These are phyloP conservation scores for Linnemannia hyalina DNA, from an alignment of 192 early-diverging fungal species.

Conservation along the genomic window DNA sequence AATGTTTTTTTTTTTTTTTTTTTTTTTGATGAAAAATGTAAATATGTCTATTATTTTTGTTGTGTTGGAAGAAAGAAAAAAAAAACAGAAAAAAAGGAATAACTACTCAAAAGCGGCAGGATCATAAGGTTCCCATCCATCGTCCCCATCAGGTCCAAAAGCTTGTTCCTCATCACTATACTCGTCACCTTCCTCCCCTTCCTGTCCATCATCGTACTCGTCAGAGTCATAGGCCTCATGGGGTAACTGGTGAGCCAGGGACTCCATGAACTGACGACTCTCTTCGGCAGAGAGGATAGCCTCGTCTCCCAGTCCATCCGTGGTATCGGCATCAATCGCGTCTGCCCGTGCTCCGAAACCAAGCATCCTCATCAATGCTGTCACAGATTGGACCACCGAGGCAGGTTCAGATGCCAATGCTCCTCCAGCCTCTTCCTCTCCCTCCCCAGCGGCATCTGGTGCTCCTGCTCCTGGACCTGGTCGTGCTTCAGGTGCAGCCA, in stretches of 20 bases:
- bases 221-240: constrained; percentile 11
- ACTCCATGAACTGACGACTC: constrained; percentile 18
- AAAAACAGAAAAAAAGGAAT: neutral
- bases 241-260: constrained; percentile 7
- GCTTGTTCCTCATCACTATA: constrained; percentile 20
- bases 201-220: constrained; percentile 24
- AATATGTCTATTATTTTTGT: neutral
- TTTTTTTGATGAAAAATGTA: neutral
- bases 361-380: constrained; percentile 38
- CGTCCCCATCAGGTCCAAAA: constrained; percentile 29
- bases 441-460: neutral
- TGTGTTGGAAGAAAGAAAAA: neutral
- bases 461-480: neutral
- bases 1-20: too few species aligned
- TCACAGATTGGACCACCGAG: constrained; percentile 31
- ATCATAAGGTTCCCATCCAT: constrained; percentile 51
- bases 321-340: neutral
- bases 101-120: constrained; percentile 46
- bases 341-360: constrained; percentile 29
- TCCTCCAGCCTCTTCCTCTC: neutral
- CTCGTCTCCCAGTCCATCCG: constrained; percentile 2
- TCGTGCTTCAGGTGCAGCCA: neutral
- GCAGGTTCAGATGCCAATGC: neutral
- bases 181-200: constrained; percentile 25
- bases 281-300: neutral